phyloP scores from a whole-genome alignment of 441 rosid species.

The Mallotus japonicus region DNA sequence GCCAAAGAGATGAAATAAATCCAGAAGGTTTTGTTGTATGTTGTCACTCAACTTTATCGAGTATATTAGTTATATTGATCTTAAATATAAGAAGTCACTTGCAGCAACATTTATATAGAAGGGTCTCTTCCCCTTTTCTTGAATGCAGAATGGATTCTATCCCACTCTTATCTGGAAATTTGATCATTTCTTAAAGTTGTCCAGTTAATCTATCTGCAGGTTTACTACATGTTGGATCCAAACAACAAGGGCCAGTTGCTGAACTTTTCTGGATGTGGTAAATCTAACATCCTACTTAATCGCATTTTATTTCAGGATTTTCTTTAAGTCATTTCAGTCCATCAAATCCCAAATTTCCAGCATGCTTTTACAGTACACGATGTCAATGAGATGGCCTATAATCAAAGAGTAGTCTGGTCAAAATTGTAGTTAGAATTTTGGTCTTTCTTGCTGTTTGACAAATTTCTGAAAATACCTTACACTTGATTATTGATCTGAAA shows the following conservation, averaged over 20 bases:
- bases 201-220: conserved; percentile 45
- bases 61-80: not conserved
- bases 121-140: not conserved
- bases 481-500: conserved; percentile 3
- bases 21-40: not conserved
- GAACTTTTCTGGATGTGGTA: conserved; percentile 95
- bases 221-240: conserved; percentile 82
- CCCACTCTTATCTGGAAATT: not conserved
- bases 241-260: conserved; percentile 54
- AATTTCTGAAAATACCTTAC: conserved; percentile 11
- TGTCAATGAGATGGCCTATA: not conserved
- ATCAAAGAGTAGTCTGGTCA: not conserved
- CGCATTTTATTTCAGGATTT: not conserved
- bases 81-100: not conserved
- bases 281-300: conserved; percentile 19
- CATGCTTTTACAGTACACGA: not conserved
- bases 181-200: conserved; percentile 5
- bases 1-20: not conserved
- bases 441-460: conserved; percentile 11
- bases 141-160: not conserved
- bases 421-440: not conserved
- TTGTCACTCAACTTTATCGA: not conserved
- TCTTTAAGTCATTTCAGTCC: not conserved
- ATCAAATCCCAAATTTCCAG: not conserved
- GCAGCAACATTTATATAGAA: not conserved